Evolutionary conservation across 2,329 filamentous ascomycete species (phyloP).

Genomic region (Westerdykella aurantiaca): DNA sequence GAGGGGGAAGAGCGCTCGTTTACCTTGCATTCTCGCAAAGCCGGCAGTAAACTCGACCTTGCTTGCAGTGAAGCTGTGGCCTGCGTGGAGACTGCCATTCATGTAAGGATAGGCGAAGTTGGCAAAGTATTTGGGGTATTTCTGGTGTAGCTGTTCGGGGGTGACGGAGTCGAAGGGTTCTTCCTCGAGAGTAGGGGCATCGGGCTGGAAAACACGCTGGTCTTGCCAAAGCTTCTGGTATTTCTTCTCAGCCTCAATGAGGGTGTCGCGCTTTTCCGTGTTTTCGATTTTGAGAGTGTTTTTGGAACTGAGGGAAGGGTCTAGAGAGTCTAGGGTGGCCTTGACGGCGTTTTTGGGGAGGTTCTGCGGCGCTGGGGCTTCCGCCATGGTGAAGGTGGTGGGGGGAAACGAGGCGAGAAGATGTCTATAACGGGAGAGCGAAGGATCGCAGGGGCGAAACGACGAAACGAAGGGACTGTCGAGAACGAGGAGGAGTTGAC

Average conservation of each 20-base stretch:
- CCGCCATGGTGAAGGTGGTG: constrained; percentile 21
- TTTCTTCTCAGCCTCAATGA: constrained; percentile 81
- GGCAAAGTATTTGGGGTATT: constrained; percentile 87
- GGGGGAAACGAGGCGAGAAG: background rate
- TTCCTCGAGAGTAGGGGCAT: constrained; percentile 75
- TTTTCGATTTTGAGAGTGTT: constrained; percentile 64
- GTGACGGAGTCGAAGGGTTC: constrained; percentile 69
- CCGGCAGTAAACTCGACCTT: constrained; percentile 92
- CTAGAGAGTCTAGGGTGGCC: constrained; percentile 50
- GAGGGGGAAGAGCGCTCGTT: constrained; percentile 78
- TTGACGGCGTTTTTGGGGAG: constrained; percentile 42
- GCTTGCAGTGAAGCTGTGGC: constrained; percentile 84
- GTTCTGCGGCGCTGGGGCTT: constrained; percentile 22
- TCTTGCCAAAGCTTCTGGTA: constrained; percentile 84
- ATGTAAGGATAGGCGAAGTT: constrained; percentile 59
- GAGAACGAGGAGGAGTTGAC: constrained; percentile 4
- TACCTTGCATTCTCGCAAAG: constrained; percentile 85
- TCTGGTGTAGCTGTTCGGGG: constrained; percentile 67
- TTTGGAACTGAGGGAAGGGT: constrained; percentile 50
- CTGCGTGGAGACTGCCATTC: constrained; percentile 63
- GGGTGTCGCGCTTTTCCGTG: constrained; percentile 79
- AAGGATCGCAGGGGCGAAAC: constrained; percentile 2
- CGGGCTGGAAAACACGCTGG: constrained; percentile 70
- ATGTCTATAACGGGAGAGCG: background rate
- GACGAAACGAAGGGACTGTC: background rate